Percentiles rank a stretch among this genome's conserved stretches.
phyloP scores from a whole-genome alignment of 2,329 filamentous ascomycete species.

The Bipolaris sorokiniana region DNA sequence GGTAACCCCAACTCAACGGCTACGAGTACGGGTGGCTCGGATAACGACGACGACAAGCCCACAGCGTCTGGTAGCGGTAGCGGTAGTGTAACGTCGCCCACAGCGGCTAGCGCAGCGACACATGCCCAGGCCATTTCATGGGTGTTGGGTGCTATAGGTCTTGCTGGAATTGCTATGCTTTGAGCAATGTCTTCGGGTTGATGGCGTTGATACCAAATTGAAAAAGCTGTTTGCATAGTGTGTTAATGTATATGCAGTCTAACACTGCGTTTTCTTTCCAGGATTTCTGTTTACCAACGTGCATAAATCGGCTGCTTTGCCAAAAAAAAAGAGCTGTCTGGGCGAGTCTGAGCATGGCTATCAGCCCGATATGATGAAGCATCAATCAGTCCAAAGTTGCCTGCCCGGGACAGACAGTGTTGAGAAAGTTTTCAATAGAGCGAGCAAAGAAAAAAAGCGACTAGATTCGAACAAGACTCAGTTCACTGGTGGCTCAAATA shows the following conservation, averaged over 20 bases:
- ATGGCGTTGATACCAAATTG: not conserved
- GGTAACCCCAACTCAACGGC: conserved; percentile 56
- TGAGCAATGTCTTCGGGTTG: conserved; percentile 14
- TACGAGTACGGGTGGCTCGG: not conserved
- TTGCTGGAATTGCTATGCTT: conserved; percentile 40
- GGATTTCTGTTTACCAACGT: not conserved
- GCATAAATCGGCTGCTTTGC: not conserved
- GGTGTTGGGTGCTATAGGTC: conserved; percentile 44
- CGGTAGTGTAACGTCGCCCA: conserved; percentile 22
- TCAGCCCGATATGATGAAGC: not conserved
- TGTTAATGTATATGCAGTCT: not conserved
- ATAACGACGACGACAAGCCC: conserved; percentile 16
- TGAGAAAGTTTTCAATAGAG: no score
- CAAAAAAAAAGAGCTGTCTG: not conserved
- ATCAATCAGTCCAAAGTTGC: not conserved
- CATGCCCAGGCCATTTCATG: conserved; percentile 43
- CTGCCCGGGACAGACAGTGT: not conserved
- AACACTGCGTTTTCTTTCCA: not conserved
- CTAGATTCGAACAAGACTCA: no score
- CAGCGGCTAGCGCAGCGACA: conserved; percentile 32
- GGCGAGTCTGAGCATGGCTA: not conserved
- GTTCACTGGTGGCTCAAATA: not conserved
- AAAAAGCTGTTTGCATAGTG: not conserved
- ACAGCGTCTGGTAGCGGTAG: conserved; percentile 17
- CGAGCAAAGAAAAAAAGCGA: no score